Evolutionary conservation across 331 rosid species (phyloP), one percentile per base, ranked within the genome.

Genomic region (Quercus lobata): DNA sequence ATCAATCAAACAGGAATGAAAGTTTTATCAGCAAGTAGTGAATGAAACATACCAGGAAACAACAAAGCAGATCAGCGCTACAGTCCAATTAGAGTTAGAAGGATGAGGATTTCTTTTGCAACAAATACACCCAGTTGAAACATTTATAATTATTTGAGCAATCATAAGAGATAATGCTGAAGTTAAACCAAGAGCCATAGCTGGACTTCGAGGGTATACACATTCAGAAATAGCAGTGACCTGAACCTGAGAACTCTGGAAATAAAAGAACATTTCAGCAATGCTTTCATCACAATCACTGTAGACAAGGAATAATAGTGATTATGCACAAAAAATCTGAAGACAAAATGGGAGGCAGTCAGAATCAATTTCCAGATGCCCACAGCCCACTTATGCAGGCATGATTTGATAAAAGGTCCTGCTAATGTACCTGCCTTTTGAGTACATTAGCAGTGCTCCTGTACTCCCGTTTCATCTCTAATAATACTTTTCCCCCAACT

Each of bases 81-180:
- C 68, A 6, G 80, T 87, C 97, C 99, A 90, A 57, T 77, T 90
- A 68, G 91, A 77, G 83, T 70, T 80, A 7, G 91, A 74, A 73
- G 89, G 85, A 9, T 25, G 88, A 58, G 91, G 83, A 78, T 49
- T 84, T 74, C 72, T 88, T 69, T 69, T 77, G 88, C 98, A 95
- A 79, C 99, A 95, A 81, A 93, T 68, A 70, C 99, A 93, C 32
- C 99, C 97, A 5, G 92, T 83, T 71, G 92, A 78, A 81, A 83
- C 88, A 71, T 91, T 91, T 79, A 95, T 69, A 66, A 84, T 52
- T 34, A 89, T 71, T 41, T 93, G 96, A 77, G 94, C 92, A 57
- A 85, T 44, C 93, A 93, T 16, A 72, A 95, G 96, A 70, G 94
- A 79, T 76, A 90, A 71, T 1, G 99, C 94, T 16, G 98, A 93